Conservation (phyloP, 2,329 filamentous ascomycete species). For the Aphanoascus verrucosus region DNA sequence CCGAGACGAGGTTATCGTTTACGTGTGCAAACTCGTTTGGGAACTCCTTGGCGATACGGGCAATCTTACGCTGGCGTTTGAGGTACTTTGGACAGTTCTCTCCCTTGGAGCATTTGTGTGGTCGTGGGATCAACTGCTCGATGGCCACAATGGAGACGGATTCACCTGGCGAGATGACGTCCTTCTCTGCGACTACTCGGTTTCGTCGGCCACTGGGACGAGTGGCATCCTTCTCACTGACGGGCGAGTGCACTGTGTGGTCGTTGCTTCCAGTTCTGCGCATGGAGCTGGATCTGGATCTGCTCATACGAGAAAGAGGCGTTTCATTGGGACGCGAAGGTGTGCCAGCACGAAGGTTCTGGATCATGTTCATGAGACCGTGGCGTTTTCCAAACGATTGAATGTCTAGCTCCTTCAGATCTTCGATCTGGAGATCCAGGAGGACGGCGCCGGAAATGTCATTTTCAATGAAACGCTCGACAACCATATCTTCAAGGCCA, state of each 20-base stretch:
- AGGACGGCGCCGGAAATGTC: constrained; percentile 84
- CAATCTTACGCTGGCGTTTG: constrained; percentile 66
- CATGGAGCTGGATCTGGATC: constrained; percentile 10
- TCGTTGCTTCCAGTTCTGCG: constrained; percentile 3
- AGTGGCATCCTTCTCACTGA: constrained; percentile 6
- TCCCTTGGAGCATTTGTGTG: constrained; percentile 75
- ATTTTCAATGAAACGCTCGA: constrained; percentile 79
- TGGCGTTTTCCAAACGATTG: constrained; percentile 54
- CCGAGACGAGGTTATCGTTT: constrained; percentile 51
- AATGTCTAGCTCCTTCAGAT: constrained; percentile 54
- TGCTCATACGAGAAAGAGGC: constrained; percentile 1
- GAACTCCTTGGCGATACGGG: constrained; percentile 63
- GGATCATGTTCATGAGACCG: constrained; percentile 49
- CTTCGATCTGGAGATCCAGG: constrained; percentile 83
- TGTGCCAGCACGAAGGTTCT: constrained; percentile 30
- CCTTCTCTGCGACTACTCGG: constrained; percentile 22
- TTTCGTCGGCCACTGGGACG: constrained; percentile 17
- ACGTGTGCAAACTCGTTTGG: constrained; percentile 53
- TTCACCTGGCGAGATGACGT: constrained; percentile 68
- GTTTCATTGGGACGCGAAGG: constrained; percentile 27
- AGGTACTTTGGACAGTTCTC: constrained; percentile 74
- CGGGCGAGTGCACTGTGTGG: constrained; percentile 1
- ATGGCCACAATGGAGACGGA: constrained; percentile 87
- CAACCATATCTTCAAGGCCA: constrained; percentile 64
- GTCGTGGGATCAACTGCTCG: constrained; percentile 80